A percentile compares a stretch with the other conserved stretches of the same genome.
phyloP scores from a whole-genome alignment of 768 basidiomycete genomes.

The Suillus variegatus region DNA sequence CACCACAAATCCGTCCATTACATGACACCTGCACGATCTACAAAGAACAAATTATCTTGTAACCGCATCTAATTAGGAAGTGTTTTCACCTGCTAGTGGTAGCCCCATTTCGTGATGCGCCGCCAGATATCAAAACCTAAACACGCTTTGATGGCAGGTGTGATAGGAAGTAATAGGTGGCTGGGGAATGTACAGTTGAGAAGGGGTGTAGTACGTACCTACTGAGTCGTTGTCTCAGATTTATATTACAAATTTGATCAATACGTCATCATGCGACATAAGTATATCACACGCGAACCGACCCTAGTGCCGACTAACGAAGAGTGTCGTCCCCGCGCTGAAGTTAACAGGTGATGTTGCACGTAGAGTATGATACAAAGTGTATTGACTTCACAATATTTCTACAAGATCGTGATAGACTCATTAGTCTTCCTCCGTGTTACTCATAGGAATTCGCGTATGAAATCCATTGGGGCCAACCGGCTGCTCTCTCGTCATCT shows the following conservation, averaged over 20 bases:
- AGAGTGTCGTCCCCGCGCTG: too few relatives aligned
- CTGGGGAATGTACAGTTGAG: neutral
- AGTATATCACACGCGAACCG: too few relatives aligned
- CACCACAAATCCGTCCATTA: slow-evolving; percentile 8
- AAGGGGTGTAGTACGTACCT: too few relatives aligned
- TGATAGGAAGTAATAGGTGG: neutral
- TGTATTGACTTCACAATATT: too few relatives aligned
- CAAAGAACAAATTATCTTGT: neutral
- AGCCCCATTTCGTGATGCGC: neutral
- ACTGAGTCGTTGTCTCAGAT: too few relatives aligned
- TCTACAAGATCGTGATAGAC: neutral
- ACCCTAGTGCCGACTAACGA: too few relatives aligned
- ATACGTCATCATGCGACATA: too few relatives aligned
- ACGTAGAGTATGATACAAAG: too few relatives aligned
- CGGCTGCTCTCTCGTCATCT: neutral
- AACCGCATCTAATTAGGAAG: slow-evolving; percentile 8
- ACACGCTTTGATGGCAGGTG: neutral
- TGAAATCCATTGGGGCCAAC: slow-evolving; percentile 1
- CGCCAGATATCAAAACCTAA: neutral
- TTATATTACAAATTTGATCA: too few relatives aligned
- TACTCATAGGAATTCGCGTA: neutral
- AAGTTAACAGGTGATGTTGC: too few relatives aligned
- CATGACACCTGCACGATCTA: neutral
- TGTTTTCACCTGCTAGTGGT: slow-evolving; percentile 7
- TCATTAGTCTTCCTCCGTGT: neutral